Evolutionary conservation across 1,139 yeast genomes (phyloP), one percentile per base, ranked within the genome.

Genomic region (Hemisphaericaspora xylofermentans): DNA sequence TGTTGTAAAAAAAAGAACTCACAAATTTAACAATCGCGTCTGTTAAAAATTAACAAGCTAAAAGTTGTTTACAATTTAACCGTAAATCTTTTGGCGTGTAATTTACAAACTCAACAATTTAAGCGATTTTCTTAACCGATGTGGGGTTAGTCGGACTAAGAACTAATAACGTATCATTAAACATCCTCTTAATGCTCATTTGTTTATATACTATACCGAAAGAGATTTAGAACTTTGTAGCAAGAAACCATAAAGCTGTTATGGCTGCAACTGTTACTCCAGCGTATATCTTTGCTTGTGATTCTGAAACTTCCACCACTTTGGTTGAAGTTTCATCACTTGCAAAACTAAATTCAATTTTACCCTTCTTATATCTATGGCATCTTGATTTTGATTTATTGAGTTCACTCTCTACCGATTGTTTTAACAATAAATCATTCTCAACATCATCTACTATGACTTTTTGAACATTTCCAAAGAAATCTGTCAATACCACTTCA

Each of bases 381-480:
- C 31, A 14, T 9, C 19, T 15, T 6, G 34, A 10, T 13, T 25
- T 24, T 24, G 10, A 29, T 22, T 18, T 22, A 24, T 22, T 10
- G 28, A 15, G 35, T 30, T 26, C 17, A 29, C 4, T 33, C 12
- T n/a, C 8, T 10, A 28, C 18, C 6, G 33, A 30, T 17, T 21
- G 22, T 32, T n/a, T 25, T 10, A 38, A 16, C 27, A 40, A 30
- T 26, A 36, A 25, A 40, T 69, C 78, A 18, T 65, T 65, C 42
- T 78, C 82, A 10, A 68, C 75, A 24, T 73, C 66, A 51, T 84
- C 94, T 27, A 87, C 76, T 5, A 86, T 76, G 2, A 88, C 88
- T 43, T 84, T 80, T 60, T 91, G 98, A 18, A 91, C 88, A 54
- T 89, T 91, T 2, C 98, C 98, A 53, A 94, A 91, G 63, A 93